phyloP scores from a whole-genome alignment of 441 rosid genomes.

The Adansonia gregorii region DNA sequence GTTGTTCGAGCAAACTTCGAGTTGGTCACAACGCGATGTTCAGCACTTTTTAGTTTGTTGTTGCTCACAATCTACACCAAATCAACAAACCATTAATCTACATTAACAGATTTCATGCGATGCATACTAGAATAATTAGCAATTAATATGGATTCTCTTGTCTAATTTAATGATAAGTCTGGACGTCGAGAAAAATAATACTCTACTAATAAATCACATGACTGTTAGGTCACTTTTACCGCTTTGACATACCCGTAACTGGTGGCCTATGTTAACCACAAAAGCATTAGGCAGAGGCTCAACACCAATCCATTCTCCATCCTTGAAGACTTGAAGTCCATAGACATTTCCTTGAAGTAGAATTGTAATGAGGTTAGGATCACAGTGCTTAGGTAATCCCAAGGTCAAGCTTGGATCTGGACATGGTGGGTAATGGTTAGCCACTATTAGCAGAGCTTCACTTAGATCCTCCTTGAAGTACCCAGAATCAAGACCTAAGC shows the following conservation, averaged over 20 bases:
- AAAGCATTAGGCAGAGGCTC: conserved; percentile 41
- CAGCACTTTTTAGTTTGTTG: conserved; percentile 32
- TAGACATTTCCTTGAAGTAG: conserved; percentile 35
- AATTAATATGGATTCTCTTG: background rate
- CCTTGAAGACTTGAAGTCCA: conserved; percentile 47
- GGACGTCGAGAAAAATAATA: too few relatives aligned
- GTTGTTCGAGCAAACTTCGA: conserved; percentile 22
- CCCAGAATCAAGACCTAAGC: conserved; percentile 36
- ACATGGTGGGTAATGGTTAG: conserved; percentile 39
- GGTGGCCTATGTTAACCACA: conserved; percentile 40
- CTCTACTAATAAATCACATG: background rate
- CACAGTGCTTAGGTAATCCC: conserved; percentile 38
- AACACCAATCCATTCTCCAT: conserved; percentile 41
- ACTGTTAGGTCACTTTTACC: background rate
- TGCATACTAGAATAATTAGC: background rate
- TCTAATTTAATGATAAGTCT: too few relatives aligned
- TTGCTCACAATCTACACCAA: conserved; percentile 34
- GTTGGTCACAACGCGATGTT: conserved; percentile 38
- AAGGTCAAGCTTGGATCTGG: conserved; percentile 42
- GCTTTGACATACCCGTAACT: conserved; percentile 1
- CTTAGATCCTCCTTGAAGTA: conserved; percentile 27
- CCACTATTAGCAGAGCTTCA: background rate
- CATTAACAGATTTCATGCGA: background rate
- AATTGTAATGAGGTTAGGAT: conserved; percentile 36
- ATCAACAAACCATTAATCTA: background rate